Percentiles rank a stretch among this genome's conserved stretches.
These are phyloP conservation scores for Isabelozyma heimii DNA, from an alignment of 805 yeast species.

Conservation along the genomic window DNA sequence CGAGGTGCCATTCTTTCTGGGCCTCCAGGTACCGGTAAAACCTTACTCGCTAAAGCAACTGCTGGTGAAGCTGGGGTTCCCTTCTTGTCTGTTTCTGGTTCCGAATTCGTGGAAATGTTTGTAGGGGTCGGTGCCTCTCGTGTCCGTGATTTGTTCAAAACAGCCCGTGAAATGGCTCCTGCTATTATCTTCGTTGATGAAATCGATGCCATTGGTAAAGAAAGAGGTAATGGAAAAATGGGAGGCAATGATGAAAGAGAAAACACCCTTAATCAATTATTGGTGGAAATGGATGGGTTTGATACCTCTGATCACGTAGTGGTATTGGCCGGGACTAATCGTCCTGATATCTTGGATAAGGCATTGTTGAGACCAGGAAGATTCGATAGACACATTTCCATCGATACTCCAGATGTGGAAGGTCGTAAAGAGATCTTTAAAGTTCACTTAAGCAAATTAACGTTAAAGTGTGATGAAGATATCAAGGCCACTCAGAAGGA, in stretches of 20 bases:
- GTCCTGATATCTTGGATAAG: constrained; percentile 86
- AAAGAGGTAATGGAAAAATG: constrained; percentile 66
- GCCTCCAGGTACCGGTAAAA: constrained; percentile 97
- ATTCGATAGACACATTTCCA: constrained; percentile 84
- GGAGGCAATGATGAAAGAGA: constrained; percentile 93
- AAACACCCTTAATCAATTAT: constrained; percentile 83
- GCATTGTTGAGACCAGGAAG: constrained; percentile 94
- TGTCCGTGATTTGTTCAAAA: constrained; percentile 87
- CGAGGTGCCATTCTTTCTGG: constrained; percentile 93
- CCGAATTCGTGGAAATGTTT: constrained; percentile 96
- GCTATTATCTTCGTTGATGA: constrained; percentile 90
- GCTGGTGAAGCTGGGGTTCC: constrained; percentile 98
- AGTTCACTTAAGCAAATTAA: constrained; percentile 70
- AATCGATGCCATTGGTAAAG: constrained; percentile 94
- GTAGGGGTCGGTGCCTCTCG: constrained; percentile 96
- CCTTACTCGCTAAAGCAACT: constrained; percentile 87
- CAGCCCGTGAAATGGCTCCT: constrained; percentile 88
- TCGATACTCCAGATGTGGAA: constrained; percentile 84
- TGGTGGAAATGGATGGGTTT: constrained; percentile 96
- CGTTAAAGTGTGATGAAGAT: constrained; percentile 40
- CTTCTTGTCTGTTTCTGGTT: constrained; percentile 85
- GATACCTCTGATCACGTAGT: constrained; percentile 86
- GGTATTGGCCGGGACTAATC: constrained; percentile 91
- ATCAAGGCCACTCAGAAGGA: constrained; percentile 32
- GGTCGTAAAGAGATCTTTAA: constrained; percentile 85